Base-by-base conservation (phyloP, 1,284 basidiomycete genomes). In the Ustilago crameri region DNA sequence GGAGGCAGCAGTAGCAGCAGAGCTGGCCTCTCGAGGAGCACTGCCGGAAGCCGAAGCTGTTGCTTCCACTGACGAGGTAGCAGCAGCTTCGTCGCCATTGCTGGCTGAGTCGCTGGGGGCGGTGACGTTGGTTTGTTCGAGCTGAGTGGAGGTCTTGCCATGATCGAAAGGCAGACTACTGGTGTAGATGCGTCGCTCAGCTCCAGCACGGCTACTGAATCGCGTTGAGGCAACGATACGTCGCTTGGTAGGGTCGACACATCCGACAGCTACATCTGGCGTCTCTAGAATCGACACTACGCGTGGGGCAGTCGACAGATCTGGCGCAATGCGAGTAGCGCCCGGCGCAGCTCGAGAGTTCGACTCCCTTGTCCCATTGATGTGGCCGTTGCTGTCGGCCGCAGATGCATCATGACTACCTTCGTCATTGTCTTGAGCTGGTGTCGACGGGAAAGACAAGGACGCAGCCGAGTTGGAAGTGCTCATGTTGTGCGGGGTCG, bases 191-290 rank as follows among this genome's bases (percentile, higher is more conserved):
- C 80, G 71, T 34, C 91, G 86, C 84, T 91, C 90, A 23, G 91
- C 91, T 9, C 92, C 92, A 5, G 87, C 86, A 49, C 92, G 86
- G 17, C 90, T 90, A 81, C 91, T 92, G 84, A 93, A 93, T 63
- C 92, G 86, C 32, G 92, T 93, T 9, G 91, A 90, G 53, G 91
- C 92, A 15, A 92, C 90, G 2, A 93, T 91, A 42, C 92, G 85
- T 69, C 90, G 86, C 86, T 79, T 80, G 17, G 65, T 57, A 20
- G 78, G 61, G 40, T 80, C 73, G 1, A 75, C 70, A 34, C 69
- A 73, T 14, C 78, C 78, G 7, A 69, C 74, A 46, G 77, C 69
- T 17, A 70, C 68, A 49, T 80, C 78, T 1, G 78, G 76, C 42
- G 67, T 76, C 22, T 63, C 55, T 15, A 79, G 57, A 5, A 80